Evolutionary conservation across 768 basidiomycete genomes (phyloP).

Genomic region (Crepidotus variabilis): DNA sequence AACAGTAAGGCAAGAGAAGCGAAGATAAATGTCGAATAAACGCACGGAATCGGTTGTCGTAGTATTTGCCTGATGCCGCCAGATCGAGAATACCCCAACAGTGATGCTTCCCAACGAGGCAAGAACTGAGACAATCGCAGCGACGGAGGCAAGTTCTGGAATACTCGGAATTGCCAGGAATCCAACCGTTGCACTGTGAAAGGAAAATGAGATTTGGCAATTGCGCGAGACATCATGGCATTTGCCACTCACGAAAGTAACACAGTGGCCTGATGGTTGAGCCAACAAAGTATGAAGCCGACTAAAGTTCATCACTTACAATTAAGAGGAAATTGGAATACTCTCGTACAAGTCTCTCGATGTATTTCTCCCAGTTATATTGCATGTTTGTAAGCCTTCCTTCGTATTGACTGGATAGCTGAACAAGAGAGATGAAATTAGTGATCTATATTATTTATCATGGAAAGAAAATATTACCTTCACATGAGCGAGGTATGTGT

Average conservation of each 20-base stretch:
- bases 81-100: constrained; percentile 52
- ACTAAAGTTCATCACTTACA: constrained; percentile 27
- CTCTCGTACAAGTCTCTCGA: constrained; percentile 47
- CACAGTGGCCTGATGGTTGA: constrained; percentile 40
- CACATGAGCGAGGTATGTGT: constrained; percentile 47
- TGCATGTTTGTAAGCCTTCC: constrained; percentile 47
- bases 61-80: constrained; percentile 49
- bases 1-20: neutral
- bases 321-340: constrained; percentile 56
- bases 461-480: no score
- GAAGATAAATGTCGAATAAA: neutral
- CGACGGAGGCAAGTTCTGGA: constrained; percentile 28
- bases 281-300: neutral
- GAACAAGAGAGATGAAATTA: neutral
- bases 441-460: no score
- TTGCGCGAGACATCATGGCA: neutral
- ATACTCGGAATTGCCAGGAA: constrained; percentile 43
- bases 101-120: constrained; percentile 53
- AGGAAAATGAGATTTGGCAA: neutral
- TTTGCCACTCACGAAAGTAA: constrained; percentile 50
- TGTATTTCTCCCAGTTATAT: constrained; percentile 45
- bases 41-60: constrained; percentile 40
- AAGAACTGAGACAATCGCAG: constrained; percentile 43
- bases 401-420: constrained; percentile 43
- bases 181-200: constrained; percentile 43